Evolutionary conservation across 495 filamentous ascomycete species (phyloP).

Genomic region (Jackrogersella multiformis): DNA sequence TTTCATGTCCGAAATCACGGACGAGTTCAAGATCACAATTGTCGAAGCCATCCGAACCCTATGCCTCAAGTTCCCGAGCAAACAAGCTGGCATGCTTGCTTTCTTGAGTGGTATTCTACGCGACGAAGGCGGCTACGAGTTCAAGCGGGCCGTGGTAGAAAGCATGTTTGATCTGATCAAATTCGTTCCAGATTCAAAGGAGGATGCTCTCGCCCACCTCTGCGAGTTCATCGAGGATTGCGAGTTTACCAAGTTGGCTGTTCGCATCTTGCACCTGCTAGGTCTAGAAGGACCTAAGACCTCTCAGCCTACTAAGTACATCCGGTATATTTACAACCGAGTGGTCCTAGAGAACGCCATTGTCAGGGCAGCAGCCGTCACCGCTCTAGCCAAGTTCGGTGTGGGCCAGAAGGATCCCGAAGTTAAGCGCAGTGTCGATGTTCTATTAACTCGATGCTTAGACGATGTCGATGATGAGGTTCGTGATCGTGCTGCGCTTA

Average conservation of each 20-base stretch:
- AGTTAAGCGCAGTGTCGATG: slow-evolving; percentile 92
- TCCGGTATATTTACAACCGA: slow-evolving; percentile 99
- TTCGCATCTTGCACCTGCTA: slow-evolving; percentile 91
- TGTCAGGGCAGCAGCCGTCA: slow-evolving; percentile 94
- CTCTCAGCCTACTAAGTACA: slow-evolving; percentile 95
- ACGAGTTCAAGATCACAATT: slow-evolving; percentile 99
- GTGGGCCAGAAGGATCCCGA: slow-evolving; percentile 96
- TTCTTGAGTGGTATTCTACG: slow-evolving; percentile 95
- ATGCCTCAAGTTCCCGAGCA: slow-evolving; percentile 96
- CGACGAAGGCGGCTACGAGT: slow-evolving; percentile 98
- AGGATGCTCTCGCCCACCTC: slow-evolving; percentile 94
- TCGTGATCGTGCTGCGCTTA: slow-evolving; percentile 92
- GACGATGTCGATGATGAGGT: slow-evolving; percentile 99
- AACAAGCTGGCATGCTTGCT: slow-evolving; percentile 96
- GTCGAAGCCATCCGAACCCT: slow-evolving; percentile 97
- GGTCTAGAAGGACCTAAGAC: slow-evolving; percentile 96
- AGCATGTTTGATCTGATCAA: slow-evolving; percentile 99
- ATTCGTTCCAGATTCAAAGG: slow-evolving; percentile 96
- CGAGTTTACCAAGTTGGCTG: slow-evolving; percentile 98
- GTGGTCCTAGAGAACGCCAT: slow-evolving; percentile 98
- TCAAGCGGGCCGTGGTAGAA: slow-evolving; percentile 97
- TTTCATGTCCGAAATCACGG: slow-evolving; percentile 97
- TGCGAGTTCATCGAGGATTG: slow-evolving; percentile 99
- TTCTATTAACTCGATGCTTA: slow-evolving; percentile 90
- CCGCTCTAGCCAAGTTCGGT: slow-evolving; percentile 95